Base-by-base conservation (phyloP, 345 rosid species). In the Combretum micranthum region DNA sequence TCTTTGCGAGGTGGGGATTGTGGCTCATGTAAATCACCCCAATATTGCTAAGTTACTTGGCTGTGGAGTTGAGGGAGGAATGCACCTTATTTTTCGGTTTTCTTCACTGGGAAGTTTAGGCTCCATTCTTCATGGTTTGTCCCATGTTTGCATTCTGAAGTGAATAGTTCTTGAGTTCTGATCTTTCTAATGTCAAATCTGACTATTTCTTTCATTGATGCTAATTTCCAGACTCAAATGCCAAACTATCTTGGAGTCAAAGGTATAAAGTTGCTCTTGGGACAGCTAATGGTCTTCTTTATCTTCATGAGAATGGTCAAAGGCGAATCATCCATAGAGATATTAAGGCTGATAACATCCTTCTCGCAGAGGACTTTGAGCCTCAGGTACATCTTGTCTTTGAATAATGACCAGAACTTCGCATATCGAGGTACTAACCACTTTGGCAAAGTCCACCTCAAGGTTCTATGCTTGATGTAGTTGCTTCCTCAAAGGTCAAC, bases 311-410 rank as follows among this genome's bases (percentile, higher is more conserved):
- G 59, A 50, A 61, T 67, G 84, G 98, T 78, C 83, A 74, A 44
- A 88, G 74, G 69, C 69, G 98, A 66, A 88, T 92, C 77, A 92
- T 92, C 69, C 98, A 92, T 64, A 75, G 98, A 69, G 98, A 92
- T 67, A 92, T 92, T 60, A 92, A 92, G 79, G 86, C 83, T 13
- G 98, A 92, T 64, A 92, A 88, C 65, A 86, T 92, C 69, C 88
- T 92, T 56, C 95, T 92, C 53, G 80, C 96, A 0, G 86, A 86
- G 54, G 85, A 88, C 67, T 92, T 81, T 63, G 90, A 77, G 75
- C 87, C 98, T 63, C 93, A 91, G 88, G 93, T 85, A 82, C 52
- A 42, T 65, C 17, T 52, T 47, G n/a, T 6, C 39, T 7, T 32
- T 32, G 39, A 48, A 48, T 2, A 23, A 14, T 45, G 60, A 13